A percentile compares a stretch with the other conserved stretches of the same genome.
Conservation (phyloP, 2,329 filamentous ascomycete species). For the Colletotrichum liaoningense region DNA sequence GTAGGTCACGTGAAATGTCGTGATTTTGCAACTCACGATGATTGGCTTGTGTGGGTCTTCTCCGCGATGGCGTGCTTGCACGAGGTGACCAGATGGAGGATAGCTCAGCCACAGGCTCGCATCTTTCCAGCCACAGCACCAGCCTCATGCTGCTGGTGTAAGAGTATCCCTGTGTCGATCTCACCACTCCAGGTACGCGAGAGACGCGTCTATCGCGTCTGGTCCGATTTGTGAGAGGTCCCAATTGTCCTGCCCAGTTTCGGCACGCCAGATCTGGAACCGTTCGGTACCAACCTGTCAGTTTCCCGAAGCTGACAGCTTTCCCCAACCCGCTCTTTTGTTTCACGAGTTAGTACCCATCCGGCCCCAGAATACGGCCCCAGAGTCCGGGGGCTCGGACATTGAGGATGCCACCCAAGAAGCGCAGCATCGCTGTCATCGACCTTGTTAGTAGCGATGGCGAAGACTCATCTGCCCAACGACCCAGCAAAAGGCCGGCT, state of each 20-base stretch:
- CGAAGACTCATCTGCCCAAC: background rate
- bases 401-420: constrained; percentile 39
- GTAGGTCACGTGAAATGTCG: constrained; percentile 38
- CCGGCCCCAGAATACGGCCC: background rate
- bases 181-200: background rate
- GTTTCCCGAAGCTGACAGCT: constrained; percentile 3
- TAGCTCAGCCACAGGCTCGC: background rate
- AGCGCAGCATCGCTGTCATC: constrained; percentile 51
- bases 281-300: constrained; percentile 26
- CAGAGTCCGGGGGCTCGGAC: background rate
- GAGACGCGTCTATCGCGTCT: constrained; percentile 13
- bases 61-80: constrained; percentile 34
- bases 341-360: constrained; percentile 14
- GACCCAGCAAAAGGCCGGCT: constrained; percentile 22
- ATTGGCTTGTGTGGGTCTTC: constrained; percentile 25
- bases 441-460: constrained; percentile 55
- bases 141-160: constrained; percentile 13
- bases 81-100: background rate
- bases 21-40: constrained; percentile 32
- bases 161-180: constrained; percentile 18
- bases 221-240: constrained; percentile 3
- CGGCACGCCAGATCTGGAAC: background rate
- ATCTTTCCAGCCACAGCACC: background rate
- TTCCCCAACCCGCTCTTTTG: constrained; percentile 4
- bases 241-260: background rate